phyloP scores from a whole-genome alignment of 2,329 filamentous ascomycete species.

The Gyromitra esculenta region DNA sequence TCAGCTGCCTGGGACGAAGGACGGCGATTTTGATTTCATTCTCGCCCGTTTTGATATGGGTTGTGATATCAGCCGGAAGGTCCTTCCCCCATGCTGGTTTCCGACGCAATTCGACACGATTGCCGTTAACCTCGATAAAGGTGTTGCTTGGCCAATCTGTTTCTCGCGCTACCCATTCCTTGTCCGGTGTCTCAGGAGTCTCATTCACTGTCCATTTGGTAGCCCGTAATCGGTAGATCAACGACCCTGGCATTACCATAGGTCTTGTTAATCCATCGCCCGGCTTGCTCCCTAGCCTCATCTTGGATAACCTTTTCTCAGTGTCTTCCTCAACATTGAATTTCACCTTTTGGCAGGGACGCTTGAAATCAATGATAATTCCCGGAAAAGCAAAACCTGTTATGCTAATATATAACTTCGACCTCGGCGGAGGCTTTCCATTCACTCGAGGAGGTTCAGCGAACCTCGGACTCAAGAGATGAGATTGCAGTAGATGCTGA shows the following conservation, averaged over 20 bases:
- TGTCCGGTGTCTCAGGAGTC: conserved; percentile 60
- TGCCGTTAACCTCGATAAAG: conserved; percentile 74
- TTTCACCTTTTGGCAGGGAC: conserved; percentile 40
- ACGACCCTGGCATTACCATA: conserved; percentile 46
- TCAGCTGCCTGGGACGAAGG: conserved; percentile 59
- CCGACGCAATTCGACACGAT: conserved; percentile 69
- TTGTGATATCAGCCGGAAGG: conserved; percentile 77
- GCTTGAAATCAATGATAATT: conserved; percentile 36
- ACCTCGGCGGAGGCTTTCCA: conserved; percentile 17
- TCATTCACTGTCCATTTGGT: conserved; percentile 60
- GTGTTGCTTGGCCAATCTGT: conserved; percentile 76
- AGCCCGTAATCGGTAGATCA: conserved; percentile 73
- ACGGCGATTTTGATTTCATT: conserved; percentile 71
- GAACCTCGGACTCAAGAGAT: conserved; percentile 49
- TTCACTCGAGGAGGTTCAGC: conserved; percentile 34
- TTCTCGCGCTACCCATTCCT: conserved; percentile 71
- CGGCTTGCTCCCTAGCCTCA: conserved; percentile 42
- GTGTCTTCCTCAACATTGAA: conserved; percentile 39
- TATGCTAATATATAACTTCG: conserved; percentile 50
- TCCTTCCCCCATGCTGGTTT: conserved; percentile 80
- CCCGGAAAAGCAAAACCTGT: conserved; percentile 45
- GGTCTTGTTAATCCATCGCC: conserved; percentile 48
- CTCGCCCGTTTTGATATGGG: conserved; percentile 66
- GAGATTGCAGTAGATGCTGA: conserved; percentile 45
- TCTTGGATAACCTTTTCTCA: conserved; percentile 47